Conservation (phyloP, 2,329 filamentous ascomycete genomes). For the Tolypocladium paradoxum region DNA sequence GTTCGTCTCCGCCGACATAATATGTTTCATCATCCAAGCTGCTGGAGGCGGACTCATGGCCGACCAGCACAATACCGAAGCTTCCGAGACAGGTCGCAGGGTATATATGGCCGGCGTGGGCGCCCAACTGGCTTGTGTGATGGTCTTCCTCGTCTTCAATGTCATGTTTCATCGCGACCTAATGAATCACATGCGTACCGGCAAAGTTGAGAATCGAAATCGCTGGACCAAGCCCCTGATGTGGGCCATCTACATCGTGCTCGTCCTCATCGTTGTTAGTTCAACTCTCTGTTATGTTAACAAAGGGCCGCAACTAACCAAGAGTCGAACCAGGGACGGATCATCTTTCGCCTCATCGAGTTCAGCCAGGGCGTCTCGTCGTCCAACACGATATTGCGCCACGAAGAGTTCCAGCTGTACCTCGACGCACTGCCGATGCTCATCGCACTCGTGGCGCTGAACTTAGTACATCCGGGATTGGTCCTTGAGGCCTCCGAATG, state of each 20-base stretch:
- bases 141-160: conserved; percentile 28
- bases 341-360: conserved; percentile 41
- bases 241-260: conserved; percentile 16
- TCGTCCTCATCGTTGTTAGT: conserved; percentile 21
- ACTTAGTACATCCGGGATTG: conserved; percentile 24
- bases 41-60: conserved; percentile 15
- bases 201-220: conserved; percentile 2
- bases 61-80: conserved; percentile 4
- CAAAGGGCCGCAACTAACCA: too few relatives aligned
- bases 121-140: conserved; percentile 35
- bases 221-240: conserved; percentile 1
- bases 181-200: neutral
- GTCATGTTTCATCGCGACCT: conserved; percentile 5
- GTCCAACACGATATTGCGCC: conserved; percentile 8
- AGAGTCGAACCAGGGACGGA: conserved; percentile 22
- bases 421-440: conserved; percentile 32
- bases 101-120: conserved; percentile 39
- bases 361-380: conserved; percentile 28
- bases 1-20: conserved; percentile 28
- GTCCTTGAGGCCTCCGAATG: conserved; percentile 5
- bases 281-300: too few relatives aligned
- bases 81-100: conserved; percentile 8
- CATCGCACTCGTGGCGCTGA: conserved; percentile 25
- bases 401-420: conserved; percentile 33
- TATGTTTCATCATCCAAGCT: conserved; percentile 20